Percentiles rank a stretch among this genome's conserved stretches.
phyloP scores from a whole-genome alignment of 768 basidiomycete species.

The Sistotremastrum niveocremeum region DNA sequence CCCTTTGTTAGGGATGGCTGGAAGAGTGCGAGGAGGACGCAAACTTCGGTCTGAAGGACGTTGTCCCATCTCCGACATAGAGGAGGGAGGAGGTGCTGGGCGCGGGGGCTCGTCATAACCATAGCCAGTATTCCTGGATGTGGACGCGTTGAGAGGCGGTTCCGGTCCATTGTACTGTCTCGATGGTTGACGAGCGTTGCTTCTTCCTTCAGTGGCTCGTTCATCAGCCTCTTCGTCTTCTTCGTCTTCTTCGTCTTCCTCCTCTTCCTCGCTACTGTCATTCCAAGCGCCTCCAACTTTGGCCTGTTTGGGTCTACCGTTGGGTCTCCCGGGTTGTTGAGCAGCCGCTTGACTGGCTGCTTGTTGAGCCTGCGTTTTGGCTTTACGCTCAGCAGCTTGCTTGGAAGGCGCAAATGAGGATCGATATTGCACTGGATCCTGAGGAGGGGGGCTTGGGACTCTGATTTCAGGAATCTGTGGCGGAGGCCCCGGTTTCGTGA shows the following conservation, averaged over 20 bases:
- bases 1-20: no score
- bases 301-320: conserved; percentile 25
- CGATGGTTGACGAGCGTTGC: conserved; percentile 14
- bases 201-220: conserved; percentile 20
- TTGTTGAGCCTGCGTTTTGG: conserved; percentile 72
- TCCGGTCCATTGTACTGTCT: no score
- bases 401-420: conserved; percentile 85
- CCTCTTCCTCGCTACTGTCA: conserved; percentile 74
- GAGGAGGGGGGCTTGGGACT: conserved; percentile 7
- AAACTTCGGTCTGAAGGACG: no score
- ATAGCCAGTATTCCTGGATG: no score
- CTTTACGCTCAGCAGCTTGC: conserved; percentile 73
- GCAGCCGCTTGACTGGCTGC: conserved; percentile 68
- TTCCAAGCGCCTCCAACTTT: conserved; percentile 32
- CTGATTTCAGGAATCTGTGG: conserved; percentile 1
- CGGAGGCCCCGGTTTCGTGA: conserved; percentile 14
- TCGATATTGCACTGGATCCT: conserved; percentile 33
- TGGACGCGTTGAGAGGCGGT: no score
- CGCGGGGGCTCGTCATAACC: no score
- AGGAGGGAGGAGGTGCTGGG: no score
- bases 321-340: conserved; percentile 55
- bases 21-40: no score
- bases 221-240: conserved; percentile 16
- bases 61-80: no score
- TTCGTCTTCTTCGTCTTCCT: conserved; percentile 63